A percentile compares a stretch with the other conserved stretches of the same genome.
Evolutionary conservation across 352 stramenopile genomes (phyloP).

Genomic region (Globisporangium carolinianum): DNA sequence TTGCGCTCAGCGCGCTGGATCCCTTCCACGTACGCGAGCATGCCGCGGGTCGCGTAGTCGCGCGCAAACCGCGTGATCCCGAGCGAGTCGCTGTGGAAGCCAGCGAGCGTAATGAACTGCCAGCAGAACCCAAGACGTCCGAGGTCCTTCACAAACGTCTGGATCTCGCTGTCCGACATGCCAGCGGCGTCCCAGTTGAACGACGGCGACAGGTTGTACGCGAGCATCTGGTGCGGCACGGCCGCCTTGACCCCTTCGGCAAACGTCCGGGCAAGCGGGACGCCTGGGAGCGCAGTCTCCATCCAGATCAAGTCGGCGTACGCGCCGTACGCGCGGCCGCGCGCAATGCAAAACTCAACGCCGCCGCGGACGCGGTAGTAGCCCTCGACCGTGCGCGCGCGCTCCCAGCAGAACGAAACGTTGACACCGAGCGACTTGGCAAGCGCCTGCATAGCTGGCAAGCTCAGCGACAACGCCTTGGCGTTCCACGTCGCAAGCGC

Average conservation of each 20-base stretch:
- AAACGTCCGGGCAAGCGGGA: constrained; percentile 93
- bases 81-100: constrained; percentile 97
- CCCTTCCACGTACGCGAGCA: constrained; percentile 96
- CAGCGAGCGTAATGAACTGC: constrained; percentile 99
- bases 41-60: constrained; percentile 85
- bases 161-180: constrained; percentile 93
- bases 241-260: constrained; percentile 89
- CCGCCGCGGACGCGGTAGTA: constrained; percentile 96
- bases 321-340: constrained; percentile 91
- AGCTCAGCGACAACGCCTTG: constrained; percentile 65
- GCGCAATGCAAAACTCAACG: constrained; percentile 96
- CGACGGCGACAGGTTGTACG: constrained; percentile 97
- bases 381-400: constrained; percentile 93
- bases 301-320: constrained; percentile 98
- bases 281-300: constrained; percentile 94
- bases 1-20: constrained; percentile 95
- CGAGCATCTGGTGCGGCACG: constrained; percentile 95
- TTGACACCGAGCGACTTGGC: constrained; percentile 71
- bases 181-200: constrained; percentile 99
- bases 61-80: constrained; percentile 93
- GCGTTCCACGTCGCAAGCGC: constrained; percentile 78
- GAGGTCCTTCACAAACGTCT: constrained; percentile 94
- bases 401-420: constrained; percentile 95
- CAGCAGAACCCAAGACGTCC: constrained; percentile 94
- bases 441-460: constrained; percentile 73